Evolutionary conservation across 495 filamentous ascomycete genomes (phyloP).

Genomic region (Penicillium manginii): DNA sequence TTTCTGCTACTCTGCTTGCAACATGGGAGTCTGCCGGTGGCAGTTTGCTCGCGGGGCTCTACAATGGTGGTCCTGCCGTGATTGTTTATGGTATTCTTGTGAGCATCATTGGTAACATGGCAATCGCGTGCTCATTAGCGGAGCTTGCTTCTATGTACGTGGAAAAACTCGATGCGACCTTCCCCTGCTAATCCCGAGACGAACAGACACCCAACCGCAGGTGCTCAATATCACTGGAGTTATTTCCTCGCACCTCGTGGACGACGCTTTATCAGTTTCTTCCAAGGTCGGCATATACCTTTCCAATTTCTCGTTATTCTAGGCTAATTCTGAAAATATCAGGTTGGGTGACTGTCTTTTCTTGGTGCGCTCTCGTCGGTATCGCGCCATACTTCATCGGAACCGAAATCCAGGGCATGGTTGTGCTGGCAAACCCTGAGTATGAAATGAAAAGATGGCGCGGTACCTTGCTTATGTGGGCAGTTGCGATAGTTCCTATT

Average conservation of each 20-base stretch:
- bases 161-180: neutral
- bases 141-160: constrained; percentile 45
- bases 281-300: constrained; percentile 42
- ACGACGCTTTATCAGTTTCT: constrained; percentile 46
- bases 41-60: constrained; percentile 29
- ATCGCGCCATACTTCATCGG: constrained; percentile 54
- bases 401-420: constrained; percentile 50
- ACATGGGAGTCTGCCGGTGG: constrained; percentile 42
- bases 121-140: constrained; percentile 33
- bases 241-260: constrained; percentile 44
- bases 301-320: constrained; percentile 18
- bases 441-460: constrained; percentile 51
- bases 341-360: constrained; percentile 45
- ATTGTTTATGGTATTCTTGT: constrained; percentile 38
- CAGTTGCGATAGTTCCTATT: constrained; percentile 41
- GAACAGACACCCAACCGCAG: constrained; percentile 35
- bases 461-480: constrained; percentile 54
- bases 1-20: constrained; percentile 36
- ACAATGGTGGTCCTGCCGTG: constrained; percentile 35
- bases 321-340: constrained; percentile 7
- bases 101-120: constrained; percentile 26
- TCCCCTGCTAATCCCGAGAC: constrained; percentile 7
- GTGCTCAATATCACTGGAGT: constrained; percentile 54
- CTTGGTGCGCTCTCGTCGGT: constrained; percentile 46
- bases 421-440: constrained; percentile 44